Evolutionary conservation across 805 yeast genomes (phyloP).

Genomic region (Candida insectalens): DNA sequence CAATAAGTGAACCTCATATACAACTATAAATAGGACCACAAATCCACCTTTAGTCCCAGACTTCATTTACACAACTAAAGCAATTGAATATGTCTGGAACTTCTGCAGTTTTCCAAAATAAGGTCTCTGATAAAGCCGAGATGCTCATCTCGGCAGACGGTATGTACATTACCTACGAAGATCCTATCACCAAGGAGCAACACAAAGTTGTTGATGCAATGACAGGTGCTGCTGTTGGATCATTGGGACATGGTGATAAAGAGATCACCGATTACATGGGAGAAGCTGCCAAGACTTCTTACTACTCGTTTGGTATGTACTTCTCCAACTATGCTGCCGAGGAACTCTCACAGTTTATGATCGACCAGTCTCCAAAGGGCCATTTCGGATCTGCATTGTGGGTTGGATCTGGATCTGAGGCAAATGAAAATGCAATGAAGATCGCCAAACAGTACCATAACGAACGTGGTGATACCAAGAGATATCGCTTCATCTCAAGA

Average conservation of each 20-base stretch:
- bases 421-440: constrained; percentile 72
- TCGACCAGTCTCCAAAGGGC: constrained; percentile 29
- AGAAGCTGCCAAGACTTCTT: constrained; percentile 25
- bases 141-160: constrained; percentile 14
- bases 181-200: constrained; percentile 29
- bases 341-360: constrained; percentile 33
- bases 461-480: constrained; percentile 32
- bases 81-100: no score
- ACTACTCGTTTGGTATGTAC: constrained; percentile 27
- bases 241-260: constrained; percentile 34
- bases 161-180: constrained; percentile 19
- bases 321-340: constrained; percentile 33
- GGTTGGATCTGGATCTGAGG: constrained; percentile 69
- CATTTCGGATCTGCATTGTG: constrained; percentile 33
- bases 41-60: no score
- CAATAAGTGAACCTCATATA: no score
- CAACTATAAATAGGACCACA: no score
- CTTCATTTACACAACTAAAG: no score
- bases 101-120: constrained; percentile 12
- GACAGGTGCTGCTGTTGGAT: constrained; percentile 48
- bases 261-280: constrained; percentile 30
- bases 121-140: constrained; percentile 13
- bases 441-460: constrained; percentile 45
- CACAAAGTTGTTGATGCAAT: constrained; percentile 30
- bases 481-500: constrained; percentile 34